Evolutionary conservation across 2,329 filamentous ascomycete species (phyloP).

Genomic region (Colletotrichum sidae): DNA sequence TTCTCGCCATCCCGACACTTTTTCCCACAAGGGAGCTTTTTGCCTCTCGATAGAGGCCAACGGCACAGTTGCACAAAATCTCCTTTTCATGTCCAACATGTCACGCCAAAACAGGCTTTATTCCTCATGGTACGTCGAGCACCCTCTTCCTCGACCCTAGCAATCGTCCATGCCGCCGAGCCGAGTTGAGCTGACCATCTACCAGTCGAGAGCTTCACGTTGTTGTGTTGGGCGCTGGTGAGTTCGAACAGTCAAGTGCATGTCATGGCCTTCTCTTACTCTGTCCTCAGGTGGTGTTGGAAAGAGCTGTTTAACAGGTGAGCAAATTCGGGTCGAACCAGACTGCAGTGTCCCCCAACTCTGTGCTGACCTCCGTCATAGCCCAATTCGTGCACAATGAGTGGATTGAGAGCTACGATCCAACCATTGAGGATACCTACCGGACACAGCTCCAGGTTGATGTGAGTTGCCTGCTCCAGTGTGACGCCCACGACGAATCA

Average conservation of each 20-base stretch:
- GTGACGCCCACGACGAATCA: slow-evolving; percentile 29
- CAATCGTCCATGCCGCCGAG: neutral
- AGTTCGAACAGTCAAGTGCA: slow-evolving; percentile 44
- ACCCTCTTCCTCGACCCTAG: neutral
- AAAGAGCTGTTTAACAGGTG: slow-evolving; percentile 92
- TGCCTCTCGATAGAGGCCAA: neutral
- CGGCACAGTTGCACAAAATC: neutral
- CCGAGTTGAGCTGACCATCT: slow-evolving; percentile 10
- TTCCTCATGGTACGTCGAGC: slow-evolving; percentile 35
- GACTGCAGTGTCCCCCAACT: no score
- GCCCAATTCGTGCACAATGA: slow-evolving; percentile 95
- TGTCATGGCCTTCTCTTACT: slow-evolving; percentile 37
- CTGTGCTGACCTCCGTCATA: slow-evolving; percentile 47
- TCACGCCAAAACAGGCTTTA: slow-evolving; percentile 38
- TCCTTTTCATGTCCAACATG: slow-evolving; percentile 19
- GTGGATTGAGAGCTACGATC: slow-evolving; percentile 90
- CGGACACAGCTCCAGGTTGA: slow-evolving; percentile 83
- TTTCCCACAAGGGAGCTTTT: neutral
- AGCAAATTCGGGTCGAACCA: slow-evolving; percentile 26
- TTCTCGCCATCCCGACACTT: neutral
- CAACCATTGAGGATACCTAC: slow-evolving; percentile 83
- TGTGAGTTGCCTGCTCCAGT: slow-evolving; percentile 65
- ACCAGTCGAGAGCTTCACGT: slow-evolving; percentile 82
- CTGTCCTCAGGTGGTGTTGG: slow-evolving; percentile 75
- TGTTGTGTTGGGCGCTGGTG: slow-evolving; percentile 84